A percentile compares a stretch with the other conserved stretches of the same genome.
Conservation (phyloP, 2,329 filamentous ascomycete genomes). For the Penicillium verrucosum region DNA sequence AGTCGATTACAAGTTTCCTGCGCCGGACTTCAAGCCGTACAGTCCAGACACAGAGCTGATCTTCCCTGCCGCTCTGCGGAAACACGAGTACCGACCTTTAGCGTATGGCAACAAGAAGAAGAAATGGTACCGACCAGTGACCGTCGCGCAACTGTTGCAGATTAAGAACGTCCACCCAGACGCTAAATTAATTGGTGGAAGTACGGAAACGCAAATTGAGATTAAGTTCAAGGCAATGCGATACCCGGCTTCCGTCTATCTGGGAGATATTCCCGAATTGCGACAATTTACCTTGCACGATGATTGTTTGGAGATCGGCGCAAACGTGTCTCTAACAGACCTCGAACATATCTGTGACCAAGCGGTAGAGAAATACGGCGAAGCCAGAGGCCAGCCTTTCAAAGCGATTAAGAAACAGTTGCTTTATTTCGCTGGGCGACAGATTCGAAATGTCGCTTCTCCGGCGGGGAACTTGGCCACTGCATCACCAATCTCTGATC, state of each 20-base stretch:
- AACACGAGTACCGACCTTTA: constrained; percentile 75
- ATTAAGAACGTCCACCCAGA: constrained; percentile 83
- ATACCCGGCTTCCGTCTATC: constrained; percentile 84
- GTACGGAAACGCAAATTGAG: constrained; percentile 96
- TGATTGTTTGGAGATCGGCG: constrained; percentile 83
- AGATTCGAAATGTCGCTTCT: constrained; percentile 96
- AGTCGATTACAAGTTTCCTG: constrained; percentile 62
- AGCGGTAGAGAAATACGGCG: constrained; percentile 75
- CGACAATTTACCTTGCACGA: constrained; percentile 76
- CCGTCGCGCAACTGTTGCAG: constrained; percentile 78
- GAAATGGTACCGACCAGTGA: constrained; percentile 88
- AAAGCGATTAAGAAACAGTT: constrained; percentile 90
- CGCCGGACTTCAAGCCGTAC: constrained; percentile 91
- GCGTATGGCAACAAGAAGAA: constrained; percentile 94
- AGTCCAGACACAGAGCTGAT: constrained; percentile 92
- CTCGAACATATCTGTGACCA: constrained; percentile 79
- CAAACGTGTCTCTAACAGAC: constrained; percentile 89
- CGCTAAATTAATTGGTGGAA: constrained; percentile 92
- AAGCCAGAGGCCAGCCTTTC: constrained; percentile 71
- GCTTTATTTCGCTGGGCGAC: constrained; percentile 87
- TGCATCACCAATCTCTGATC: constrained; percentile 90
- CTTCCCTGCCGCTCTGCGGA: constrained; percentile 81
- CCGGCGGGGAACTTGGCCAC: constrained; percentile 92
- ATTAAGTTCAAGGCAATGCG: constrained; percentile 95
- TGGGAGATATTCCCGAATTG: constrained; percentile 89